Evolutionary conservation across 2,329 filamentous ascomycete genomes (phyloP), one percentile per base, ranked within the genome.

Genomic region (Aureobasidium sp.): DNA sequence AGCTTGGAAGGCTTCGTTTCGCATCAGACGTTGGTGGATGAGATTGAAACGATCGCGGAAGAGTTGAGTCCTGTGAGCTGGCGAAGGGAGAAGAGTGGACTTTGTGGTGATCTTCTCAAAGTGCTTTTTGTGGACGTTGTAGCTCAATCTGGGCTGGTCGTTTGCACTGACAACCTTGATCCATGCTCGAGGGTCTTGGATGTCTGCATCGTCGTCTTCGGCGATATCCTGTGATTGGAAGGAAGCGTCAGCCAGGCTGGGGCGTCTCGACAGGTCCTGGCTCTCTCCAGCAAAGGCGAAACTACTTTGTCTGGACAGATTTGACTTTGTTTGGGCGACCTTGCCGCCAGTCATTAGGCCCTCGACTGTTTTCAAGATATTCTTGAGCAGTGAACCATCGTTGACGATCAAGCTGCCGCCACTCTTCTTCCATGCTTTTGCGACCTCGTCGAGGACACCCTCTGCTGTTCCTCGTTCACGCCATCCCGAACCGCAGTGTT

Each of bases 401-500:
- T 96, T 90, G 2, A 99, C 89, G 65, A 99, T 95, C 58, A 96
- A 89, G 23, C 89, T 89, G 1, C 90, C 90, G 70, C 89, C 91
- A 62, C 87, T 81, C 66, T 87, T 89, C 77, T 96, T 97, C 95
- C 94, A 99, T 66, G 84, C 83, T 72, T 89, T 88, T 1, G 94
- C 92, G 8, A 92, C 84, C 73, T 97, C 94, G 68, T 99, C 94
- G 37, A 99, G 77, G 13, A 96, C 90, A 65, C 87, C 87, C 73
- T 99, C 95, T 2, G 92, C 94, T 33, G 96, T 78, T 0, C 95
- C 93, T 71, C 95, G 91, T 76, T 97, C 92, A 68, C 93, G 84
- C 94, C 94, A 99, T 85, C 86, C 90, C 61, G 92, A 92, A 35
- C 94, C 94, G 72, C 94, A 99, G 73, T 96, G 88, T 67, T 89